Percentiles rank a stretch among this genome's conserved stretches.
These are phyloP conservation scores for Primulina eburnea DNA, from an alignment of 257 asterid genomes.

Conservation along the genomic window DNA sequence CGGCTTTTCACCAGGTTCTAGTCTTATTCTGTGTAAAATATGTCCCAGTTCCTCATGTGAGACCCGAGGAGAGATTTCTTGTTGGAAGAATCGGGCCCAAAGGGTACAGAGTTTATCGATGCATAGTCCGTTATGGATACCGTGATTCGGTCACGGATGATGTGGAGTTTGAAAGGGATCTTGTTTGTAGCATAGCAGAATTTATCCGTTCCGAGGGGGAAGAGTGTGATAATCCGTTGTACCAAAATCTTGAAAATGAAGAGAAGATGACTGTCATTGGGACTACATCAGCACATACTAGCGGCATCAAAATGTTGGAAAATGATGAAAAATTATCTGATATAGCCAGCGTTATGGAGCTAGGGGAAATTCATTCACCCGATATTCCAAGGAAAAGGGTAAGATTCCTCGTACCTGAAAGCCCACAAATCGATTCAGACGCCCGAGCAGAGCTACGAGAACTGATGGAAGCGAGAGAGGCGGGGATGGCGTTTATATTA, in stretches of 20 bases:
- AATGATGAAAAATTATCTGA: constrained; percentile 32
- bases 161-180: constrained; percentile 74
- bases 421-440: constrained; percentile 44
- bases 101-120: constrained; percentile 64
- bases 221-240: constrained; percentile 25
- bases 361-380: constrained; percentile 40
- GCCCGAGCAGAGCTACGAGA: constrained; percentile 55
- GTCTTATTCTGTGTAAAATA: constrained; percentile 75
- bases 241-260: constrained; percentile 33
- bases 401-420: constrained; percentile 63
- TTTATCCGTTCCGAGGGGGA: constrained; percentile 64
- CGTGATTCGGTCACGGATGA: constrained; percentile 73
- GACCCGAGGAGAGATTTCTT: constrained; percentile 80
- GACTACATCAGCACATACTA: constrained; percentile 39
- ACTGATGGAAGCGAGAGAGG: constrained; percentile 81
- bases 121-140: constrained; percentile 89
- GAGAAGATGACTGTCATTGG: constrained; percentile 77
- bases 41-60: constrained; percentile 91
- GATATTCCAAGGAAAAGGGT: constrained; percentile 53
- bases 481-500: constrained; percentile 84
- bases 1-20: constrained; percentile 90
- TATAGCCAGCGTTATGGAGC: constrained; percentile 30
- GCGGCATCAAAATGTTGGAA: constrained; percentile 43
- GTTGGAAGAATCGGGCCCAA: constrained; percentile 89
- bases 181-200: constrained; percentile 81